Base-by-base conservation (phyloP, 176 grass and related monocot species). In the Ensete glaucum region DNA sequence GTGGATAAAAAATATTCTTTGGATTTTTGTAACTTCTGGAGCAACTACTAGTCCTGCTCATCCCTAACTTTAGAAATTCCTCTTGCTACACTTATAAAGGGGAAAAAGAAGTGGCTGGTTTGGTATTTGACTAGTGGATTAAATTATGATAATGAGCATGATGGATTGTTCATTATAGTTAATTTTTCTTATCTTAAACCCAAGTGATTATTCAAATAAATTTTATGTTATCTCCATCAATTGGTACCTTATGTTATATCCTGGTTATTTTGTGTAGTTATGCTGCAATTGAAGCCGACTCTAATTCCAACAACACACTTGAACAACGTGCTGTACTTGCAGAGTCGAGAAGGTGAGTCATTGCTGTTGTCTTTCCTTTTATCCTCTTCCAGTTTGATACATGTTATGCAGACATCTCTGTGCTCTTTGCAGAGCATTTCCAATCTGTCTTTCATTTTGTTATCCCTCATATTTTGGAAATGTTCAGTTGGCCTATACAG, bases 301-400 rank as follows among this genome's bases (percentile, higher is more conserved):
- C 22, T 9, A 54, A 16, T 55, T 54, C 51, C 17, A 51, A 67
- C 24, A 78, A 78, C 53, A 27, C 76, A 53, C 21, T 7, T 55
- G 76, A 69, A 52, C 76, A 78, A 29, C 76, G 51, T 29, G 63
- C 64, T 67, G 13, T 78, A 62, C 50, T 78, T 67, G 20, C 63
- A 67, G 76, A 78, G 22, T 78, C 76, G 20, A 78, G 50, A 78
- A 78, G 76, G 76, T 78, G 62, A 78, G 48, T 63, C 21, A 10
- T 23, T 11, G 19, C 17, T 26, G 20, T 22, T 20, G 14, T 60
- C 17, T 62, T 60, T 49, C 62, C 56, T 62, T 62, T 21, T 73
- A 2, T 48, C 34, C 34, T 43, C 34, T 43, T 43, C 34, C 34
- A 43, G 34, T 43, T 43, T 43, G 34, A 43, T 43, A 43, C 34